A percentile compares a stretch with the other conserved stretches of the same genome.
Conservation (phyloP, 2,329 filamentous ascomycete genomes). For the Purpureocillium lavendulum region DNA sequence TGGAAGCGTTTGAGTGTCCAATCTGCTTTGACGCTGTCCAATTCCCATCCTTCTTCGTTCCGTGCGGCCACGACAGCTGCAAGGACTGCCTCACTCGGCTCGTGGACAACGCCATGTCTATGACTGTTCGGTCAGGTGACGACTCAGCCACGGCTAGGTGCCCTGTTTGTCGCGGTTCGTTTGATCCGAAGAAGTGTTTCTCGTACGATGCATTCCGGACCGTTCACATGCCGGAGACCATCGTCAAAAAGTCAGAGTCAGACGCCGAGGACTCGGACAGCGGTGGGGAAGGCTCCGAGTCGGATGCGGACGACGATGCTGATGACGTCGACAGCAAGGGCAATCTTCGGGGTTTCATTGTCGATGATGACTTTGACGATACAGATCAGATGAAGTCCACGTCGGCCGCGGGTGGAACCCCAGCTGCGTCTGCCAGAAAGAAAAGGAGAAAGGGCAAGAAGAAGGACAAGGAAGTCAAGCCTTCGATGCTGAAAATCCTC, state of each 20-base stretch:
- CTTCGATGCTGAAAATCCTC: conserved; percentile 52
- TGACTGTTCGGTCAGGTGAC: conserved; percentile 49
- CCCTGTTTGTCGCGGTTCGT: conserved; percentile 62
- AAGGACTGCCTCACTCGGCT: conserved; percentile 67
- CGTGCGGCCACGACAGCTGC: conserved; percentile 78
- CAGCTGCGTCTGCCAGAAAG: conserved; percentile 15
- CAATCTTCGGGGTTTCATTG: conserved; percentile 23
- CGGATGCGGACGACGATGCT: conserved; percentile 7
- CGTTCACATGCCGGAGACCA: conserved; percentile 54
- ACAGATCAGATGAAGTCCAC: conserved; percentile 42
- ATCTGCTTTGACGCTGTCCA: conserved; percentile 70
- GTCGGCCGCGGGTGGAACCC: conserved; percentile 35
- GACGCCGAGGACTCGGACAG: conserved; percentile 18
- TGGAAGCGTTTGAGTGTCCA: conserved; percentile 65
- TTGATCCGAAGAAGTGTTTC: conserved; percentile 63
- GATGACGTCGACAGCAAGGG: conserved; percentile 18
- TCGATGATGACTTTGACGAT: conserved; percentile 23
- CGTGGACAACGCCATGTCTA: conserved; percentile 48
- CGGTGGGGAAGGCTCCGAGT: conserved; percentile 3
- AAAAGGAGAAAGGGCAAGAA: conserved; percentile 29
- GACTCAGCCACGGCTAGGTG: conserved; percentile 55
- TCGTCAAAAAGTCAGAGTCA: conserved; percentile 22
- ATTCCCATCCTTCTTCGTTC: conserved; percentile 70
- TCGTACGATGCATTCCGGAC: conserved; percentile 67
- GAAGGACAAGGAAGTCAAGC: conserved; percentile 34